A percentile compares a stretch with the other conserved stretches of the same genome.
Conservation (phyloP, 1,139 yeast genomes). For the Suhomyces taliae region DNA sequence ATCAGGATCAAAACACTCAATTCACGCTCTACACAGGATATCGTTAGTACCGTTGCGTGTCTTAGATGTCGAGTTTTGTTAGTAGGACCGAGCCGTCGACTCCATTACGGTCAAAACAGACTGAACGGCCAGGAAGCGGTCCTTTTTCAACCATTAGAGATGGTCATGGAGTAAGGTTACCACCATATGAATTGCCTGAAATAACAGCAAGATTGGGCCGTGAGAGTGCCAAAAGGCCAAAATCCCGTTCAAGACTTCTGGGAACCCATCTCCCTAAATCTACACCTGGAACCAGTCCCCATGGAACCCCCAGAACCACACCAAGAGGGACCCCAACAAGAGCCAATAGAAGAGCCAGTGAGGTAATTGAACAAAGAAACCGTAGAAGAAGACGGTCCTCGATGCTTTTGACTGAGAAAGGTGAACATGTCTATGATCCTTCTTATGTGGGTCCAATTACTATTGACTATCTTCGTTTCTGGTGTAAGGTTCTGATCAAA, state of each 20-base stretch:
- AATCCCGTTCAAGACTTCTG: constrained; percentile 11
- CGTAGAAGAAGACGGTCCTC: constrained; percentile 33
- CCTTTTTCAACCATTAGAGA: constrained; percentile 8
- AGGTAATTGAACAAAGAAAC: constrained; percentile 10
- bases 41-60: too few species aligned
- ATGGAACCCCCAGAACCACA: constrained; percentile 7
- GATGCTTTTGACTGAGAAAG: constrained; percentile 24
- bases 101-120: constrained; percentile 16
- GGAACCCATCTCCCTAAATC: constrained; percentile 7
- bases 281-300: constrained; percentile 11
- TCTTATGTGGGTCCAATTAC: constrained; percentile 43
- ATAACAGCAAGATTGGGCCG: constrained; percentile 17
- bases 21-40: too few species aligned
- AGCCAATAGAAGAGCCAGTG: constrained; percentile 12
- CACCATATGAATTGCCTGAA: constrained; percentile 29
- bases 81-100: constrained; percentile 33
- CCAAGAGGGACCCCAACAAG: constrained; percentile 5
- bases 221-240: constrained; percentile 4
- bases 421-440: constrained; percentile 28
- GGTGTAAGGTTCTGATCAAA: constrained; percentile 34
- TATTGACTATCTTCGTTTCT: constrained; percentile 36
- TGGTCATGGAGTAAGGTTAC: constrained; percentile 16
- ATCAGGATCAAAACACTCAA: too few species aligned
- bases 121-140: constrained; percentile 7
- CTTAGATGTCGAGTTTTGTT: neutral